Base-by-base conservation (phyloP, 768 basidiomycete genomes). In the Boletus speciosus region DNA sequence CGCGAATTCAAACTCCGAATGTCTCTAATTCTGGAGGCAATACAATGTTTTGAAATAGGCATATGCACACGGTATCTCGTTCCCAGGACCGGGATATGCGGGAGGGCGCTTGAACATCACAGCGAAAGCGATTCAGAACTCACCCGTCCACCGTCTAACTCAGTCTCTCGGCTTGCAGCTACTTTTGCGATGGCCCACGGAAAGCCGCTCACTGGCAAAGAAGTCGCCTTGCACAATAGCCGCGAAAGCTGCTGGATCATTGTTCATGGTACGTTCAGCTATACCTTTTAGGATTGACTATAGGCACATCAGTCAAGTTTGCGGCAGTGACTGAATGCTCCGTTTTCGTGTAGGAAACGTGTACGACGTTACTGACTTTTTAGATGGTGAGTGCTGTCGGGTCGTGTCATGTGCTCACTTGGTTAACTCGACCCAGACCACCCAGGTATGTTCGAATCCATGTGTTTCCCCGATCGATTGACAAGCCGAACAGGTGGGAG, bases 231-330 rank as follows among this genome's bases (percentile, higher is more conserved):
- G 58, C 84, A 85, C 61, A 81, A 79, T 58, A 74, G 68, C 38
- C 71, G 85, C 21, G 80, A 86, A 51, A 82, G 80, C 57, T 86
- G 86, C 60, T 89, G 87, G 87, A 90, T 93, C 55, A 90, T 93
- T 53, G 86, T 93, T 1, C 89, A 93, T 60, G 87, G 89, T 86
- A 58, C 38, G 75, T 29, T 31, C 46, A 31, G 37, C 14, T 21
- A 43, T 47, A 10, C 32, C 49, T 27, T 27, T 16, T 34, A 6
- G n/a, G 31, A 34, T 25, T 43, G 32, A 38, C 16, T 14, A 14
- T 29, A 19, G 42, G 15, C 31, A n/a, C 14, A 19, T 40, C 32
- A 16, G 21, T 47, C 32, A 1, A 37, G 8, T 9, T 41, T 2
- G 6, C 0, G 10, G 23, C 34, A 19, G 31, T 40, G 27, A 19